Evolutionary conservation across 192 early-diverging fungal genomes (phyloP), one percentile per base, ranked within the genome.

Genomic region (Rhizoclosmatium globosum): DNA sequence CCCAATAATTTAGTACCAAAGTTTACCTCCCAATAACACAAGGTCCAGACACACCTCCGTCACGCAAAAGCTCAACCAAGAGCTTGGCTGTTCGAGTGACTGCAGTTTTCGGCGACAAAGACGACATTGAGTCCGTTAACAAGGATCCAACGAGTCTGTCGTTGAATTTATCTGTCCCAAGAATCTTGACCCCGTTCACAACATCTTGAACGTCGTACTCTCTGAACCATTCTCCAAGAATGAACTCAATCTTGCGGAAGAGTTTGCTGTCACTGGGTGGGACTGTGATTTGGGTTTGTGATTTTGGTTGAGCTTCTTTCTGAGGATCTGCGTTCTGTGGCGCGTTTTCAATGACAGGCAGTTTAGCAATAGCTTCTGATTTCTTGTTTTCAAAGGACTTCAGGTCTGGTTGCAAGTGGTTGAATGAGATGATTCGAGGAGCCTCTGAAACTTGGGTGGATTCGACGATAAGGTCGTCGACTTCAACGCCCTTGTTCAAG

Each of bases 61-160:
- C 17, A 17, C 50, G 11, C 4, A 71, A 48, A 3, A 71, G 44
- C 3, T 23, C 23, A 4, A 48, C 47, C 17, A 71, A 19, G 7
- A 71, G 38, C 38, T 71, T 71, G 4, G 69, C 46, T 21, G 69
- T 71, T n/a, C 69, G 46, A 56, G n/a, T 48, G 6, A 71, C 21
- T 31, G 69, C 21, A 68, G 31, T 17, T 46, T 13, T 43, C 64
- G 13, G n/a, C 2, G 17, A 17, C 45, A 13, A 44, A 43, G 50
- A 53, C 50, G 6, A 17, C 50, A 68, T 68, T 0, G 31, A 23
- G 42, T 68, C 44, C 7, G 9, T 23, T 17, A 68, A 44, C 13
- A 68, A 46, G 13, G n/a, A 46, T 23, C 15, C 38, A 17, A 68
- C 31, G 15, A 68, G 38, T 2, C 19, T 17, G 2, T n/a, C 23